Conservation (phyloP, 2,329 filamentous ascomycete species). For the Phaeosphaeriaceae sp. region DNA sequence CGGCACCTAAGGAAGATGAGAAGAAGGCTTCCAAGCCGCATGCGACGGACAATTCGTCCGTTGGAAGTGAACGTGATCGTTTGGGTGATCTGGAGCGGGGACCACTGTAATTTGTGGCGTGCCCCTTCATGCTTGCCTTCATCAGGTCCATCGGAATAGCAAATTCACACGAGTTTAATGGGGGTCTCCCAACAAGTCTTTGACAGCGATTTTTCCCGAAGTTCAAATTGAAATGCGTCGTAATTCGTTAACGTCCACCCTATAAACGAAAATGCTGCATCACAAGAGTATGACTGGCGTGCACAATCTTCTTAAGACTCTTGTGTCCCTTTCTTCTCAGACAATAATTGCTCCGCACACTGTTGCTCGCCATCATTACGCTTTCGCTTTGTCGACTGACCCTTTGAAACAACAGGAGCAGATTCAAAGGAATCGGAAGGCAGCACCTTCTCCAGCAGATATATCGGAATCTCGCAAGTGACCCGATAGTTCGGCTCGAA, state of each 20-base stretch:
- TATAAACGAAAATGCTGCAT: too few species aligned
- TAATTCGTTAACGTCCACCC: too few species aligned
- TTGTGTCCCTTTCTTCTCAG: too few species aligned
- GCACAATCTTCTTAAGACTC: too few species aligned
- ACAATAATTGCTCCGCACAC: too few species aligned
- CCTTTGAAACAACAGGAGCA: background rate
- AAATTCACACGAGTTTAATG: background rate
- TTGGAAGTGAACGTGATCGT: slow-evolving; percentile 17
- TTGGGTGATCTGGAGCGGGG: slow-evolving; percentile 29
- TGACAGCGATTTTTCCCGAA: too few species aligned
- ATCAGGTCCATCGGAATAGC: background rate
- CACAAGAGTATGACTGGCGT: too few species aligned
- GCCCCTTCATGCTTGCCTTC: background rate
- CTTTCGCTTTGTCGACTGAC: background rate
- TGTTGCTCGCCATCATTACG: background rate
- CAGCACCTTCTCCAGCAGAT: slow-evolving; percentile 3
- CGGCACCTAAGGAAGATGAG: slow-evolving; percentile 20
- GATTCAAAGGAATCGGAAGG: background rate
- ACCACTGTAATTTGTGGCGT: slow-evolving; percentile 1
- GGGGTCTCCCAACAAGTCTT: too few species aligned
- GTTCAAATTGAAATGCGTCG: too few species aligned
- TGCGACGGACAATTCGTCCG: slow-evolving; percentile 16
- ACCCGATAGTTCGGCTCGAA: background rate
- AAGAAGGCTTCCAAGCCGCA: slow-evolving; percentile 9
- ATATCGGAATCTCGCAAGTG: background rate